Evolutionary conservation across 345 rosid species (phyloP).

Genomic region (Pugionium dolabratum): DNA sequence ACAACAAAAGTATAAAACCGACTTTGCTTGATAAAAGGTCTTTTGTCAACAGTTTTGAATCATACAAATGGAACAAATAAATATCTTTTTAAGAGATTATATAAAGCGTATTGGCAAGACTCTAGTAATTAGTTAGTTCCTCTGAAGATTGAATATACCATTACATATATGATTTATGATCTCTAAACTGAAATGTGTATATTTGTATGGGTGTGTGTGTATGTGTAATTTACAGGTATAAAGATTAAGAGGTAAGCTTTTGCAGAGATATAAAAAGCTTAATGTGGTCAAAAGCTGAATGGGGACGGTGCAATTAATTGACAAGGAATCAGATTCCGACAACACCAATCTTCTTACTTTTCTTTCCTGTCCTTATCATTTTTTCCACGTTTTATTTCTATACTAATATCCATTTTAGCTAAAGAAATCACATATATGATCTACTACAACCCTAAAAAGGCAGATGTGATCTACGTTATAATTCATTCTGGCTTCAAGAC

Average conservation of each 20-base stretch:
- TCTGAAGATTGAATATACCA: too few species aligned
- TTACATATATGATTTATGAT: too few species aligned
- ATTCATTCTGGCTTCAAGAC: too few species aligned
- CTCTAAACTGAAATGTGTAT: too few species aligned
- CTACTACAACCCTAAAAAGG: neutral
- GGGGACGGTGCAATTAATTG: conserved; percentile 42
- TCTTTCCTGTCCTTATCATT: conserved; percentile 39
- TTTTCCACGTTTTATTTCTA: conserved; percentile 36
- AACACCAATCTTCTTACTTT: conserved; percentile 38
- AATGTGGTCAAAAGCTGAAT: conserved; percentile 16
- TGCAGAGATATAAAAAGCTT: conserved; percentile 34
- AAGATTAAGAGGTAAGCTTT: conserved; percentile 35
- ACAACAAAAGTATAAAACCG: too few species aligned
- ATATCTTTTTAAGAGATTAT: too few species aligned
- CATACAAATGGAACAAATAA: too few species aligned
- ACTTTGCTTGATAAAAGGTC: too few species aligned
- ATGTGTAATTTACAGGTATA: conserved; percentile 19
- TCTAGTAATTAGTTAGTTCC: too few species aligned
- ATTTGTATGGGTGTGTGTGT: neutral
- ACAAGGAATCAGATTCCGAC: conserved; percentile 46
- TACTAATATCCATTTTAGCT: neutral
- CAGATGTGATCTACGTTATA: neutral
- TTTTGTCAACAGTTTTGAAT: too few species aligned
- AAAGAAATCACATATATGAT: neutral
- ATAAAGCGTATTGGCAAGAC: too few species aligned